Evolutionary conservation across 2,329 filamentous ascomycete genomes (phyloP).

Genomic region (Grosmannia serpens): DNA sequence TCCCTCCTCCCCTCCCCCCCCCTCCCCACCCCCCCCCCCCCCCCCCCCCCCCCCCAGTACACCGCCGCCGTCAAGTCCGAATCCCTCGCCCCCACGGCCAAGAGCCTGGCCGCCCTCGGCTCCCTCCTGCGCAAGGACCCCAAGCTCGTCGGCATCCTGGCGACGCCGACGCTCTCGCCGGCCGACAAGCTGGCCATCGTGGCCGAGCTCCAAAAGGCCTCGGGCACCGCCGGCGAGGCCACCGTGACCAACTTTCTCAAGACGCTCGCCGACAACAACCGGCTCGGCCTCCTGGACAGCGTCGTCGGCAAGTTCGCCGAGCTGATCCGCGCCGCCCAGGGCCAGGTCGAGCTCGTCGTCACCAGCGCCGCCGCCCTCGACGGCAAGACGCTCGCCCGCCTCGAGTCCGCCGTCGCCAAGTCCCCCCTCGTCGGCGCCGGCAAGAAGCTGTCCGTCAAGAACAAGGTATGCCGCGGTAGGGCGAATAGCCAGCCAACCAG

Average conservation of each 20-base stretch:
- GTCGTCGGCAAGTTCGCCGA: slow-evolving; percentile 78
- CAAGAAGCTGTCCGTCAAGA: slow-evolving; percentile 94
- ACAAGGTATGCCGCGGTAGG: slow-evolving; percentile 47
- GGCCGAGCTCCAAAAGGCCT: slow-evolving; percentile 75
- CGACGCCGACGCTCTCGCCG: slow-evolving; percentile 64
- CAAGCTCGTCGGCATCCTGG: slow-evolving; percentile 68
- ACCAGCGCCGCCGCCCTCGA: slow-evolving; percentile 86
- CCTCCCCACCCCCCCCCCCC: not conserved
- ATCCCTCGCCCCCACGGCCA: slow-evolving; percentile 73
- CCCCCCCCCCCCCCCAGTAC: slow-evolving; percentile 50
- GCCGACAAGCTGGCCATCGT: slow-evolving; percentile 81
- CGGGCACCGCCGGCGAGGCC: slow-evolving; percentile 56
- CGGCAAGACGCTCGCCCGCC: slow-evolving; percentile 69
- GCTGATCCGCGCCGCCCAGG: slow-evolving; percentile 78
- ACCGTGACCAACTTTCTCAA: slow-evolving; percentile 89
- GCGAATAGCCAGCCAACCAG: too few species aligned
- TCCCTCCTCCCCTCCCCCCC: not conserved
- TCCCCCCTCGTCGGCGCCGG: slow-evolving; percentile 77
- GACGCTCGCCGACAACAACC: slow-evolving; percentile 93
- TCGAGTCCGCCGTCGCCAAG: slow-evolving; percentile 83
- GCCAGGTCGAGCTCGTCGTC: slow-evolving; percentile 87
- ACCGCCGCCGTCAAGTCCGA: slow-evolving; percentile 86
- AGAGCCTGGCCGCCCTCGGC: slow-evolving; percentile 61
- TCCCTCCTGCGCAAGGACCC: slow-evolving; percentile 67
- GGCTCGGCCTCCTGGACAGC: slow-evolving; percentile 68